Conservation (phyloP, 1,139 yeast species). For the Zygosaccharomyces pseudobailii region DNA sequence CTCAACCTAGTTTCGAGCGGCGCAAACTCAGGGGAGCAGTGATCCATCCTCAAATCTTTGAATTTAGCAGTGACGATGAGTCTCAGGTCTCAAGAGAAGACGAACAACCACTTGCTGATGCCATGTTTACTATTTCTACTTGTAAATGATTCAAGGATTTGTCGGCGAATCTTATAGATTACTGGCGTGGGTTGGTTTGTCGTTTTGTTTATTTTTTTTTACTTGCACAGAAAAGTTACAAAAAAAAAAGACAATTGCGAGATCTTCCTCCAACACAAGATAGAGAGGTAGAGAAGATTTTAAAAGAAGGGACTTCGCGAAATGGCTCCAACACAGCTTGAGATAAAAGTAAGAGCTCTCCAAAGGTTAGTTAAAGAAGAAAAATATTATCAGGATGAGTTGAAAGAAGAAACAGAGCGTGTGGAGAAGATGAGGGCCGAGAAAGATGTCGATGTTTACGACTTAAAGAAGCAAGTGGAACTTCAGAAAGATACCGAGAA, state of each 20-base stretch:
- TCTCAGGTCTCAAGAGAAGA: not conserved
- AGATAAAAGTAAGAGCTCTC: conserved; percentile 72
- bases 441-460: conserved; percentile 57
- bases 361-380: conserved; percentile 73
- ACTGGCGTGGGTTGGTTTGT: no score
- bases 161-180: no score
- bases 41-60: not conserved
- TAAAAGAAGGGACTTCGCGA: not conserved
- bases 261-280: not conserved
- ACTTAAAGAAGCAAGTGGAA: conserved; percentile 59
- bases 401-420: conserved; percentile 52
- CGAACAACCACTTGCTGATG: no score
- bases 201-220: not conserved
- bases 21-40: not conserved
- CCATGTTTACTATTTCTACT: no score
- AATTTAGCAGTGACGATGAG: not conserved
- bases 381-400: conserved; percentile 57
- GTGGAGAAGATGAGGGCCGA: conserved; percentile 40
- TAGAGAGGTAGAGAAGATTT: not conserved
- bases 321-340: conserved; percentile 75
- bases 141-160: no score
- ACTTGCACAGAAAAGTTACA: not conserved
- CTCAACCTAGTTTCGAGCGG: not conserved
- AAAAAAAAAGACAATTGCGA: not conserved
- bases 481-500: conserved; percentile 65